Conservation (phyloP, 2,329 filamentous ascomycete species). For the Pyricularia sp. region DNA sequence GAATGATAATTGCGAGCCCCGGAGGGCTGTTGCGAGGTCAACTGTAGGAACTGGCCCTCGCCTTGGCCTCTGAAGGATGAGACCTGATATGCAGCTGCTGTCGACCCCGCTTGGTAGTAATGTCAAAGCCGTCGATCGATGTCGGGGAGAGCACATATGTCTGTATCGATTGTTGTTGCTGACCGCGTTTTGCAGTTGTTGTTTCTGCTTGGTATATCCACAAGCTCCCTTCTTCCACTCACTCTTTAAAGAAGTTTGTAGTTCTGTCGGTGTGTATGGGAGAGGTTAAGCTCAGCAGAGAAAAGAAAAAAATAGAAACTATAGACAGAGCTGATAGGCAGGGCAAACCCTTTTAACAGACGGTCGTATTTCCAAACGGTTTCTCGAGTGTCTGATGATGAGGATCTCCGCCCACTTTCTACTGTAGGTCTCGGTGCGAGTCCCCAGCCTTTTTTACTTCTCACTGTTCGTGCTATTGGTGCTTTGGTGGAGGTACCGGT, state of each 20-base stretch:
- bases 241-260: conserved; percentile 9
- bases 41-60: conserved; percentile 6
- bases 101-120: not conserved
- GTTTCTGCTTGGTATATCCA: not conserved
- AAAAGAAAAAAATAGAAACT: conserved; percentile 10
- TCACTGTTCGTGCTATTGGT: conserved; percentile 1
- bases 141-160: conserved; percentile 24
- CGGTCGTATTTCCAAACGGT: conserved; percentile 11
- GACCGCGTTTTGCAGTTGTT: not conserved
- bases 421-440: not conserved
- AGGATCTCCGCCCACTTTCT: conserved; percentile 2
- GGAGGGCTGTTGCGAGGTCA: conserved; percentile 36
- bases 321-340: conserved; percentile 15
- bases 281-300: not conserved
- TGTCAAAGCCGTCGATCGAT: not conserved
- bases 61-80: not conserved
- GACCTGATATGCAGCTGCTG: not conserved
- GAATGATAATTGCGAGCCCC: conserved; percentile 45
- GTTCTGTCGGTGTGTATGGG: not conserved
- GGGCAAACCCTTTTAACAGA: conserved; percentile 15
- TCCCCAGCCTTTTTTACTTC: not conserved
- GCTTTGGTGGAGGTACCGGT: not conserved
- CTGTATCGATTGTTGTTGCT: conserved; percentile 10
- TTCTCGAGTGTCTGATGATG: not conserved
- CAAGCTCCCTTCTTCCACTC: conserved; percentile 14